Conservation (phyloP, 139 green algal species). For the Coelastrella sp. region DNA sequence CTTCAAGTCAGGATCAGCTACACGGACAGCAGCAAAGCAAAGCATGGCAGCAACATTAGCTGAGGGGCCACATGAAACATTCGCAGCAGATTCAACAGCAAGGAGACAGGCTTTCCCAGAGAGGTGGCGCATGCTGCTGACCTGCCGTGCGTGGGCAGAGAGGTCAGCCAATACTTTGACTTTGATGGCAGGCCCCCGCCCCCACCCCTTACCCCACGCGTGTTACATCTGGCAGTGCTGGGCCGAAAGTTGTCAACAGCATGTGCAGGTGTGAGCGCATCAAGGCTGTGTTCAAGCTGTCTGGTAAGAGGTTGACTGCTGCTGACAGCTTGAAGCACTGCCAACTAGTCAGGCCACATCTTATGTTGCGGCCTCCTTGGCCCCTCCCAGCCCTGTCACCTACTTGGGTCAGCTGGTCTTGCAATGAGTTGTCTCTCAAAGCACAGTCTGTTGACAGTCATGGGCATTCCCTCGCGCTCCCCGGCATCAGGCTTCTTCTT, state of each 20-base stretch:
- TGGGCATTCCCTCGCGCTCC: conserved; percentile 41
- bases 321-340: no score
- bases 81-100: background rate
- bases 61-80: background rate
- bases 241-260: no score
- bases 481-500: conserved; percentile 38
- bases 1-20: conserved; percentile 71
- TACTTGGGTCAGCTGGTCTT: conserved; percentile 63
- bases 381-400: background rate
- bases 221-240: no score
- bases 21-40: background rate
- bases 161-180: no score
- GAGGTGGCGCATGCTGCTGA: no score
- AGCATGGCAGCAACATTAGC: background rate
- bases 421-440: conserved; percentile 79
- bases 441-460: conserved; percentile 76
- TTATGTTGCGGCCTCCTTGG: background rate
- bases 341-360: background rate
- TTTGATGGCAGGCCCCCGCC: no score
- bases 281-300: no score
- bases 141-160: no score
- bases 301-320: no score
- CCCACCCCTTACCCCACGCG: no score
- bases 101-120: background rate
- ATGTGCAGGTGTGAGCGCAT: no score